Evolutionary conservation across 148 eudicot species (phyloP).

Genomic region (Rhododendron williamsianum): DNA sequence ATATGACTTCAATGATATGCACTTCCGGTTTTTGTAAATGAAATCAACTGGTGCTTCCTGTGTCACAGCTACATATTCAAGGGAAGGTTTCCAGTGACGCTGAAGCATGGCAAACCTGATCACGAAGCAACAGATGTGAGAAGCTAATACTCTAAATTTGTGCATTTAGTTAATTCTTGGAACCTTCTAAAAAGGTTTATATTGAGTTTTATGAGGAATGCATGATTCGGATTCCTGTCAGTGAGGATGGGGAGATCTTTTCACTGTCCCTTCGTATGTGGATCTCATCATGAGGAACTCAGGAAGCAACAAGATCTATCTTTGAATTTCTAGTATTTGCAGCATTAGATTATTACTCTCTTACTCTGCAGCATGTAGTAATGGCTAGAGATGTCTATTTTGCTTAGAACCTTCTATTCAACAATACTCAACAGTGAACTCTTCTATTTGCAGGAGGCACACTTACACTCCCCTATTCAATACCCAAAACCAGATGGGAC

Average conservation of each 20-base stretch:
- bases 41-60: slow-evolving; percentile 6
- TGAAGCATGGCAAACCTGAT: slow-evolving; percentile 91
- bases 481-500: slow-evolving; percentile 91
- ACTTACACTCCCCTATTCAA: slow-evolving; percentile 58
- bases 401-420: background rate
- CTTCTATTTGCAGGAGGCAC: slow-evolving; percentile 54
- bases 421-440: background rate
- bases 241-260: background rate
- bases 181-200: background rate
- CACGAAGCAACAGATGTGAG: slow-evolving; percentile 75
- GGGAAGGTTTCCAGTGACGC: slow-evolving; percentile 75
- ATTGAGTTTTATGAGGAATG: background rate
- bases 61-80: slow-evolving; percentile 60
- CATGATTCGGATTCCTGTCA: background rate
- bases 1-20: background rate
- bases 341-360: background rate
- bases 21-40: background rate
- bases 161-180: background rate
- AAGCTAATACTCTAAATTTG: background rate
- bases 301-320: background rate
- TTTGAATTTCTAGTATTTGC: background rate
- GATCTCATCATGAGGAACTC: background rate
- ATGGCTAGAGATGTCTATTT: background rate
- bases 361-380: background rate
- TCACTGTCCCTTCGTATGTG: background rate